Evolutionary conservation across 1,284 basidiomycete species (phyloP).

Genomic region (Taiwanofungus camphoratus): DNA sequence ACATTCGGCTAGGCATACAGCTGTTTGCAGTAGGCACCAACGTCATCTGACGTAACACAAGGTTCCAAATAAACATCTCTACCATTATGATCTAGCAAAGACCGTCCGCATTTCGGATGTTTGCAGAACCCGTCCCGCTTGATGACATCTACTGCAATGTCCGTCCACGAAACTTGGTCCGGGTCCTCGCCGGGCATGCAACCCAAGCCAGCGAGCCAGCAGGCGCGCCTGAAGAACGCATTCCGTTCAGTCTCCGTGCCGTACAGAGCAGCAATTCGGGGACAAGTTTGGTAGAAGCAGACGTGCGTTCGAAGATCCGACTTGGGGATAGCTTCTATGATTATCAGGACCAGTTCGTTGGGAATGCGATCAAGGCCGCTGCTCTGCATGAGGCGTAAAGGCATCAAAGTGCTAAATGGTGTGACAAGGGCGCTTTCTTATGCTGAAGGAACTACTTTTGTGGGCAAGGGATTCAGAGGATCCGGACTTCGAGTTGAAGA

Average conservation of each 20-base stretch:
- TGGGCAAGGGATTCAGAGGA: no score
- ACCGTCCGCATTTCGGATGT: constrained; percentile 9
- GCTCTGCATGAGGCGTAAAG: no score
- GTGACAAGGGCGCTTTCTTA: no score
- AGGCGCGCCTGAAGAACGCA: constrained; percentile 15
- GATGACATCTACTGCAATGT: constrained; percentile 7
- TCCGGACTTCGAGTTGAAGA: no score
- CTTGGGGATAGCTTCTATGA: constrained; percentile 13
- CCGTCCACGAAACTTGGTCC: not conserved
- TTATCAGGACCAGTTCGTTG: constrained; percentile 13
- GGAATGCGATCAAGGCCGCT: constrained; percentile 7
- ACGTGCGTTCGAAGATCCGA: constrained; percentile 20
- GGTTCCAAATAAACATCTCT: no score
- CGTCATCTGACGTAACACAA: no score
- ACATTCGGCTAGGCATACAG: no score
- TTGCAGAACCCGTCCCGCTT: constrained; percentile 9
- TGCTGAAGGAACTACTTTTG: no score
- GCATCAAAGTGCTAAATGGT: no score
- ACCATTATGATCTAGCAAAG: constrained; percentile 10
- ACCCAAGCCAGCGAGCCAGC: constrained; percentile 14
- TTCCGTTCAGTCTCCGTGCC: constrained; percentile 12
- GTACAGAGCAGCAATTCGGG: not conserved
- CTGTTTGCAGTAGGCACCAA: no score
- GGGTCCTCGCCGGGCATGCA: not conserved
- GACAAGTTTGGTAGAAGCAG: constrained; percentile 19